Conservation (phyloP, 352 stramenopile genomes). For the Phytophthora fragariae region DNA sequence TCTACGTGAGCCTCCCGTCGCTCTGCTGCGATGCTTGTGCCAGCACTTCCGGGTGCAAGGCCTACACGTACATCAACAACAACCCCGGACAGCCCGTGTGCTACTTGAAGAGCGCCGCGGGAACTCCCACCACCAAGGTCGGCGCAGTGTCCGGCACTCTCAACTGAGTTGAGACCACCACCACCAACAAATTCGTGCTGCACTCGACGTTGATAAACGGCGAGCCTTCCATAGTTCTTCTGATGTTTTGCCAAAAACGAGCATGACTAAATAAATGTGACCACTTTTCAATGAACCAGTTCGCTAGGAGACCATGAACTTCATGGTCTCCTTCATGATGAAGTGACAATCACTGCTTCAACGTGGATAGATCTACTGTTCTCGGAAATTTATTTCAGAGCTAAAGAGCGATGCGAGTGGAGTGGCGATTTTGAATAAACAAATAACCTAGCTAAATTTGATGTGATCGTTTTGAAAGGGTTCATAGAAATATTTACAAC, state of each 20-base stretch:
- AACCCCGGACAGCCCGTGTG: constrained; percentile 38
- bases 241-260: neutral
- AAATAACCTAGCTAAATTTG: too few relatives aligned
- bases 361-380: too few relatives aligned
- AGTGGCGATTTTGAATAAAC: too few relatives aligned
- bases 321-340: too few relatives aligned
- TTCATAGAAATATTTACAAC: too few relatives aligned
- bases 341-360: too few relatives aligned
- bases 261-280: neutral
- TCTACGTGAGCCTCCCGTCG: constrained; percentile 50
- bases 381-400: too few relatives aligned
- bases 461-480: too few relatives aligned
- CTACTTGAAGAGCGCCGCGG: constrained; percentile 45
- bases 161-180: constrained; percentile 38
- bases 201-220: neutral
- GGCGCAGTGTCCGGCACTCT: constrained; percentile 49
- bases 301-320: too few relatives aligned
- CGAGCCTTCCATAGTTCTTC: neutral
- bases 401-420: too few relatives aligned
- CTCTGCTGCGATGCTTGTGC: constrained; percentile 57
- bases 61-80: constrained; percentile 62
- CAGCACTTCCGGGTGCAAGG: constrained; percentile 47
- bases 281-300: neutral
- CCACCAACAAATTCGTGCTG: neutral
- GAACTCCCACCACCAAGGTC: constrained; percentile 31